Base-by-base conservation (phyloP, 163 green algal species). In the Picocystis sp. region DNA sequence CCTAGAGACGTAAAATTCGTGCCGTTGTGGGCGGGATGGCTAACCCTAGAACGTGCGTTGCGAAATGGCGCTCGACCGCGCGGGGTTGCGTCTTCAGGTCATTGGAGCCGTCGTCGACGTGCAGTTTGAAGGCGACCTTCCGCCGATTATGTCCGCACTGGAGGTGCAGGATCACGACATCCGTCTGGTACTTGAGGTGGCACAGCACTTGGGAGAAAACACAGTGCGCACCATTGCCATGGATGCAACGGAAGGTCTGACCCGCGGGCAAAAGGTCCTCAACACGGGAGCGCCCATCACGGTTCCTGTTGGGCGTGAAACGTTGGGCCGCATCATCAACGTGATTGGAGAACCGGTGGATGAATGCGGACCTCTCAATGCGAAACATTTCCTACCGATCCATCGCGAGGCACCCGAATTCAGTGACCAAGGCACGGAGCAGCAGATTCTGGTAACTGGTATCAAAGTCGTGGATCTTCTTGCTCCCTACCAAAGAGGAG, bases 391-490 rank as follows among this genome's bases (percentile, higher is more conserved):
- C 9, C 83, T 84, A 69, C 80, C 80, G 57, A 99, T 99, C 64
- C 91, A 99, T 66, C 80, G 91, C 53, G 87, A 97, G 56, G 89
- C 91, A 1, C 91, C 91, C 6, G 53, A 71, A 8, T 99, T 97
- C 61, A 73, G 75, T 15, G 91, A 99, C 67, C 91, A 98, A 74
- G 76, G 68, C 58, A 95, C 86, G 15, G 83, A 95, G 71, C 83
- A 94, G 73, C 80, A 98, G 73, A 93, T 97, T 52, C 81, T 99
- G 48, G 81, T 87, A 3, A 99, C 91, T 2, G 91, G 91, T 25
- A 99, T 99, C 78, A 99, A 99, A 87, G 87, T 99, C 21, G 90
- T 99, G 51, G 91, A 99, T 60, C 77, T 99, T 64, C 76, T 99
- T 56, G 91, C 90, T 3, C 91, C 91, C 24, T 99, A 99, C 74